phyloP scores from a whole-genome alignment of 2,329 filamentous ascomycete genomes.

The Berkeleyomyces rouxiae region DNA sequence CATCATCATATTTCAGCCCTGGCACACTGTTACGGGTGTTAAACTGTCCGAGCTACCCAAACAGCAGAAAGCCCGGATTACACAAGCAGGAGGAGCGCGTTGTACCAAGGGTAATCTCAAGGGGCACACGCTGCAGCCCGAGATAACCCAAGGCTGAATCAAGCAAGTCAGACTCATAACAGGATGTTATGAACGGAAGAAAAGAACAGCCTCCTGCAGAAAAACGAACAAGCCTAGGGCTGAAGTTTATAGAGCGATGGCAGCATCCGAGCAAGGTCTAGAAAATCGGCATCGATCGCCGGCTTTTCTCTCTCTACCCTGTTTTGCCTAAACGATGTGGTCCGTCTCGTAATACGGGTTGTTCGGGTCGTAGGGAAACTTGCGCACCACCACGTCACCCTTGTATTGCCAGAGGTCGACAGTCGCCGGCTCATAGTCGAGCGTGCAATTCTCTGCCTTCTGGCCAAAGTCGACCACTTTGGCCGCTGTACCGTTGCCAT shows the following conservation, averaged over 20 bases:
- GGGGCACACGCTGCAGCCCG: no score
- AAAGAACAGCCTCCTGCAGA: not conserved
- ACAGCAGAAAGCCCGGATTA: not conserved
- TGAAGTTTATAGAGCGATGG: not conserved
- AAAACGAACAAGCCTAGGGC: not conserved
- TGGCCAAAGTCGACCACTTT: slow-evolving; percentile 22
- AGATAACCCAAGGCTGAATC: not conserved
- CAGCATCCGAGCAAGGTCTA: not conserved
- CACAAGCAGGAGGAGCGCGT: not conserved
- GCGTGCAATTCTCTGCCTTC: slow-evolving; percentile 18
- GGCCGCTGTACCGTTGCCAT: slow-evolving; percentile 20
- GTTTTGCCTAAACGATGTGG: slow-evolving; percentile 9
- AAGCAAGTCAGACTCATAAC: not conserved
- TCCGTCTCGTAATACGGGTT: slow-evolving; percentile 14
- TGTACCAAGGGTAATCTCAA: not conserved
- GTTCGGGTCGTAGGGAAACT: slow-evolving; percentile 15
- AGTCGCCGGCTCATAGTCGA: slow-evolving; percentile 19
- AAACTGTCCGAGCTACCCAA: not conserved
- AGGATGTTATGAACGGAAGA: not conserved
- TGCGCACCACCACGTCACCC: slow-evolving; percentile 16
- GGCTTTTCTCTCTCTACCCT: not conserved
- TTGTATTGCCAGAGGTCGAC: slow-evolving; percentile 20
- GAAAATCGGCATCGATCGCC: not conserved
- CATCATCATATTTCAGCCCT: not conserved
- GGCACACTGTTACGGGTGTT: not conserved